These are phyloP conservation scores for Naganishia vishniacii DNA, from an alignment of 768 basidiomycete genomes.

Conservation along the genomic window DNA sequence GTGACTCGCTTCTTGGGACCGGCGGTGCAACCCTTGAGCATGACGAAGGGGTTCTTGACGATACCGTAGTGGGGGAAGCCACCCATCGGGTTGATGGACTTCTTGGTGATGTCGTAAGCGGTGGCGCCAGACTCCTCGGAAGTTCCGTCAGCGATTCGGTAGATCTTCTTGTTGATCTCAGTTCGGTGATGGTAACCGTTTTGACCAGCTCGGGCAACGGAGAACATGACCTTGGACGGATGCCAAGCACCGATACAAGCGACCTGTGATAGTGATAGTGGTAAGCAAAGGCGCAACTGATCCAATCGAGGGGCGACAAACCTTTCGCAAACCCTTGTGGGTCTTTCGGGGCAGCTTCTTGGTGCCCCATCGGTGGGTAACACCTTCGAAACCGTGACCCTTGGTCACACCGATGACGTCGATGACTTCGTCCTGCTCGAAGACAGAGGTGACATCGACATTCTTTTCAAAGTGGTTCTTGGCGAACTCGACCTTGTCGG, in stretches of 20 bases:
- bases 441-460: constrained; percentile 73
- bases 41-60: constrained; percentile 96
- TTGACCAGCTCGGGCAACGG: constrained; percentile 99
- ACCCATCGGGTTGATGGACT: constrained; percentile 84
- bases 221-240: constrained; percentile 91
- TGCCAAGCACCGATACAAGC: constrained; percentile 56
- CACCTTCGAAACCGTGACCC: constrained; percentile 99
- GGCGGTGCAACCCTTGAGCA: constrained; percentile 91
- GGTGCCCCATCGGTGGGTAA: constrained; percentile 98
- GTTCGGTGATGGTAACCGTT: constrained; percentile 74
- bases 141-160: constrained; percentile 76
- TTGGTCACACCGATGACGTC: constrained; percentile 98
- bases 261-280: constrained; percentile 63
- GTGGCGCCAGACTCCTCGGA: constrained; percentile 85
- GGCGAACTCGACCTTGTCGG: constrained; percentile 96
- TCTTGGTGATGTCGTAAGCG: constrained; percentile 68
- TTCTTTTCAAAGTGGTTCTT: constrained; percentile 94
- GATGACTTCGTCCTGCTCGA: constrained; percentile 94
- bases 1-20: constrained; percentile 98
- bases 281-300: neutral
- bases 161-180: constrained; percentile 93
- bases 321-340: constrained; percentile 98
- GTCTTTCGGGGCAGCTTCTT: constrained; percentile 97
- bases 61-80: constrained; percentile 99
- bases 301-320: constrained; percentile 40